Conservation (phyloP, 805 yeast species). For the Pichia heedii region DNA sequence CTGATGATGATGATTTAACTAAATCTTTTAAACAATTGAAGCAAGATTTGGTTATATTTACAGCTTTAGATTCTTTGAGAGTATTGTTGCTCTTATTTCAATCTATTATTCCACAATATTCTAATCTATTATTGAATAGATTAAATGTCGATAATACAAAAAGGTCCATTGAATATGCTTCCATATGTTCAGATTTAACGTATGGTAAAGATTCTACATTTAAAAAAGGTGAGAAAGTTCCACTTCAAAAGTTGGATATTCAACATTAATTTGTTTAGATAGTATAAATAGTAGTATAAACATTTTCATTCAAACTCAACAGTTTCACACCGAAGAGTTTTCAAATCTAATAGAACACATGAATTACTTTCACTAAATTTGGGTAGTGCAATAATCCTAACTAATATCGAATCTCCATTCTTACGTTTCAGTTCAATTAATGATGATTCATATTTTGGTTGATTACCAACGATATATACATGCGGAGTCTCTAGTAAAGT, state of each 20-base stretch:
- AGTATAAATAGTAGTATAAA: background rate
- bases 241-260: constrained; percentile 21
- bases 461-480: constrained; percentile 82
- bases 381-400: constrained; percentile 62
- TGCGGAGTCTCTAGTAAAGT: constrained; percentile 74
- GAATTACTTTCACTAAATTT: constrained; percentile 57
- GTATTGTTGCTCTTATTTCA: constrained; percentile 55
- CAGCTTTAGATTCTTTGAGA: constrained; percentile 65
- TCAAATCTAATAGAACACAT: constrained; percentile 51
- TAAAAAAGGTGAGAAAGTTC: constrained; percentile 26
- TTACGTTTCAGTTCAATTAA: constrained; percentile 29
- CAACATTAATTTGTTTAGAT: constrained; percentile 1
- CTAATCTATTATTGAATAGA: constrained; percentile 49
- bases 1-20: constrained; percentile 11
- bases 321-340: constrained; percentile 45
- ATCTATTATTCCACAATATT: constrained; percentile 65
- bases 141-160: constrained; percentile 41
- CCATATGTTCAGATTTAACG: constrained; percentile 45
- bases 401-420: constrained; percentile 21
- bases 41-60: constrained; percentile 49
- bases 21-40: constrained; percentile 9
- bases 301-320: constrained; percentile 26
- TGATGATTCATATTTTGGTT: constrained; percentile 48
- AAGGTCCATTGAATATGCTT: constrained; percentile 37
- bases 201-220: constrained; percentile 48